Conservation (phyloP, 176 grass and related monocot genomes). For the Guadua angustifolia region DNA sequence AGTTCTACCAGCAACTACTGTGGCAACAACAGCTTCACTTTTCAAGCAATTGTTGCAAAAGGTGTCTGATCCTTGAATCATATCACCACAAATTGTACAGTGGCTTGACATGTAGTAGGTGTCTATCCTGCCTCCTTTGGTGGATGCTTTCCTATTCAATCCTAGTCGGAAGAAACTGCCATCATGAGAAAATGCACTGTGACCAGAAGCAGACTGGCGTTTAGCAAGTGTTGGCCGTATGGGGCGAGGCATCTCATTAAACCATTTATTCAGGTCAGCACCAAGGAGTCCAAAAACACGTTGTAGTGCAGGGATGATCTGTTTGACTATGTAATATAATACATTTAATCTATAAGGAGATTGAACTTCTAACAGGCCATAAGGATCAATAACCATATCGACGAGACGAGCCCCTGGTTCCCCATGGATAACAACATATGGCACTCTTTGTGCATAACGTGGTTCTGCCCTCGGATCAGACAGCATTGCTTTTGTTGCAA, state of each 20-base stretch:
- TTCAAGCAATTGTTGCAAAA: conserved; percentile 72
- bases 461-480: conserved; percentile 83
- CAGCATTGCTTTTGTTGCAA: conserved; percentile 79
- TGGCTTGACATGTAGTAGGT: conserved; percentile 87
- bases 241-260: conserved; percentile 73
- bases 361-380: conserved; percentile 66
- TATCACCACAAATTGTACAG: conserved; percentile 67
- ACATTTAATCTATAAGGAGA: conserved; percentile 84
- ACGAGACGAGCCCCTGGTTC: conserved; percentile 88
- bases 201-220: conserved; percentile 40
- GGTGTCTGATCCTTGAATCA: conserved; percentile 64
- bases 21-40: conserved; percentile 61
- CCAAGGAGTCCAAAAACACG: conserved; percentile 84
- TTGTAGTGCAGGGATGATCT: conserved; percentile 92
- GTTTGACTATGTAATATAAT: conserved; percentile 87
- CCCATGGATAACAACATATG: conserved; percentile 89
- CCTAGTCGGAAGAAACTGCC: conserved; percentile 42
- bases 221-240: conserved; percentile 45
- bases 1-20: conserved; percentile 63
- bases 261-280: conserved; percentile 77
- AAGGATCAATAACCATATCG: conserved; percentile 90
- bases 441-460: conserved; percentile 76
- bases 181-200: conserved; percentile 41
- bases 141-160: conserved; percentile 47
- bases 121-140: conserved; percentile 80